Evolutionary conservation across 495 filamentous ascomycete species (phyloP), one percentile per base, ranked within the genome.

Genomic region (Evernia prunastri): DNA sequence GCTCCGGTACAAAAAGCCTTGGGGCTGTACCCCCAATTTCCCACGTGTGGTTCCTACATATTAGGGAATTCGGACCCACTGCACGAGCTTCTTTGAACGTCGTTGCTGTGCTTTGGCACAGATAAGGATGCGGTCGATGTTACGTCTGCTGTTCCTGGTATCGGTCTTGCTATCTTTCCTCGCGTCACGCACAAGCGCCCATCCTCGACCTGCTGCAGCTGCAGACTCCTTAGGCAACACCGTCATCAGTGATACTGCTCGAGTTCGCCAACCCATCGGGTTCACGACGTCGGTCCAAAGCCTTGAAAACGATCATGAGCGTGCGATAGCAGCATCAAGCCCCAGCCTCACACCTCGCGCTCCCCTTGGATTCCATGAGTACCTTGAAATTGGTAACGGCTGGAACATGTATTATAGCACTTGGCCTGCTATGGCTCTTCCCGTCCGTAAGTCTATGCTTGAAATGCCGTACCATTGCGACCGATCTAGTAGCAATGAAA

Each of bases 341-440:
- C 8, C 20, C 23, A 49, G 23, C 6, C n/a, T 49, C 11, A 1
- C 11, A 27, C 23, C 4, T 3, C 45, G 45, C 23, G 9, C 1
- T 13, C 23, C 1, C 9, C 23, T 25, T 23, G 23, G 23, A 10
- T 49, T 49, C 45, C 45, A 27, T 0, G 1, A 25, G 0, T 57
- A 8, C 54, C 54, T 57, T 15, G 17, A 35, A 11, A 35, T 57
- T 12, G 54, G 54, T 31, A 36, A 11, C 18, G 54, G 54, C 10
- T 57, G 54, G 54, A 57, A 57, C 54, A 36, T 57, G 54, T 57
- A 57, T 23, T 57, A 57, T 31, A 57, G 54, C 54, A 3, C 7
- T 31, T 57, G 54, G 54, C 31, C 54, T 0, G 17, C 18, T 8
- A 20, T 39, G 1, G 31, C 15, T 1, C n/a, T 57, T 4, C 54